Conservation (phyloP, 1,139 yeast species). For the Sugiyamaella neomexicana region DNA sequence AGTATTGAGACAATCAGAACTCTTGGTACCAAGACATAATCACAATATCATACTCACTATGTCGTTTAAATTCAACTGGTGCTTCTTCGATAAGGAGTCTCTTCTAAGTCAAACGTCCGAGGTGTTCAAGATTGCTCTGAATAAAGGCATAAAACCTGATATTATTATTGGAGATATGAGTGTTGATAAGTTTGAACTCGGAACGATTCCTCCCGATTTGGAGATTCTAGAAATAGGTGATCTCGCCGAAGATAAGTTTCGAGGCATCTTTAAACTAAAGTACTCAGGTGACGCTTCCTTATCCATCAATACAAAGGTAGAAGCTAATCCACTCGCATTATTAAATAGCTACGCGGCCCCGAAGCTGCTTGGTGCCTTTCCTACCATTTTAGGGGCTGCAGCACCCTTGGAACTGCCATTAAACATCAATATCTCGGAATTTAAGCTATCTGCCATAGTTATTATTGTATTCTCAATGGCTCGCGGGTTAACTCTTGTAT, state of each 20-base stretch:
- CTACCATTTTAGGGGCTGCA: conserved; percentile 46
- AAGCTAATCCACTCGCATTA: conserved; percentile 60
- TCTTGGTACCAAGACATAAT: not conserved
- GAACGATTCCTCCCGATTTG: conserved; percentile 64
- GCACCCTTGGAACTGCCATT: conserved; percentile 67
- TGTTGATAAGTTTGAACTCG: conserved; percentile 72
- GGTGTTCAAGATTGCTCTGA: conserved; percentile 69
- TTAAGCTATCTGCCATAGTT: conserved; percentile 65
- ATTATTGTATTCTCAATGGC: conserved; percentile 67
- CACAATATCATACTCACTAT: conserved; percentile 38
- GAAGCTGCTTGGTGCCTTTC: conserved; percentile 19
- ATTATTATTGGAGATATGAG: conserved; percentile 69
- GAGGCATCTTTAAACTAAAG: conserved; percentile 72
- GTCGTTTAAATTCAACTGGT: conserved; percentile 82
- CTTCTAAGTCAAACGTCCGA: conserved; percentile 65
- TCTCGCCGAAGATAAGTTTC: conserved; percentile 62
- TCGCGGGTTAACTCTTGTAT: conserved; percentile 70
- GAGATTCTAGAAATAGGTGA: conserved; percentile 78
- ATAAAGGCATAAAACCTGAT: conserved; percentile 68
- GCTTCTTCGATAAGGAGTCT: conserved; percentile 62
- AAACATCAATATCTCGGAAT: conserved; percentile 61
- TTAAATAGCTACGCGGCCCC: conserved; percentile 47
- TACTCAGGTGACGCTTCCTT: conserved; percentile 71
- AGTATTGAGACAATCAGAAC: not conserved
- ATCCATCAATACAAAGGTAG: conserved; percentile 67